Conservation (phyloP, 352 stramenopile genomes). For the Thraustotheca clavata region DNA sequence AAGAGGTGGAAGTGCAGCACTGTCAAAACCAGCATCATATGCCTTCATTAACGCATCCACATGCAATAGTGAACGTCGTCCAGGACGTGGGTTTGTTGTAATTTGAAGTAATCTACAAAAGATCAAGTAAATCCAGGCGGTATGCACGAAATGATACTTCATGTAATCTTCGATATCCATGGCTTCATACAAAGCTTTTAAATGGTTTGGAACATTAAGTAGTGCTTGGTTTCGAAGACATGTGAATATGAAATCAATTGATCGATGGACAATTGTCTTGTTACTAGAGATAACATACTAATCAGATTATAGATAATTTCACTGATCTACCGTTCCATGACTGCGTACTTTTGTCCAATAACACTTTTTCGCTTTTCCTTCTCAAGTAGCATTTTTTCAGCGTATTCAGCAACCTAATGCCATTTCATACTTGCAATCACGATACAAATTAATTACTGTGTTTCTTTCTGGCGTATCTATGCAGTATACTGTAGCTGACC, state of each 20-base stretch:
- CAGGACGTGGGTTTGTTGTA: neutral
- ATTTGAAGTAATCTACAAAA: neutral
- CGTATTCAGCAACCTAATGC: constrained; percentile 8
- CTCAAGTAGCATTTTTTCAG: constrained; percentile 1
- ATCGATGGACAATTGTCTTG: constrained; percentile 10
- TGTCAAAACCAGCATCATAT: constrained; percentile 10
- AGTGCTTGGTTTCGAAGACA: constrained; percentile 9
- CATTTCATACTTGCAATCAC: neutral
- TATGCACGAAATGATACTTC: neutral
- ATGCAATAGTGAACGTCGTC: neutral
- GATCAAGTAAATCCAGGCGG: neutral
- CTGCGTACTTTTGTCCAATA: neutral
- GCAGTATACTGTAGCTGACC: constrained; percentile 13
- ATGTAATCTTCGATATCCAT: constrained; percentile 18
- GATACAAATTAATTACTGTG: neutral
- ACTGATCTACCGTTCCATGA: constrained; percentile 3
- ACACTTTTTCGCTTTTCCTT: constrained; percentile 11
- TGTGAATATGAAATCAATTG: constrained; percentile 18
- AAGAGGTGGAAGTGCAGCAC: neutral
- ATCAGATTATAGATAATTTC: neutral
- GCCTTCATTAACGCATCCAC: neutral
- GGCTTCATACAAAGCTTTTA: neutral
- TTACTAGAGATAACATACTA: constrained; percentile 12
- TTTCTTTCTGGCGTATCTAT: constrained; percentile 13
- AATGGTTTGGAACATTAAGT: neutral